Conservation (phyloP, 306 rosid species). For the Vicia villosa region DNA sequence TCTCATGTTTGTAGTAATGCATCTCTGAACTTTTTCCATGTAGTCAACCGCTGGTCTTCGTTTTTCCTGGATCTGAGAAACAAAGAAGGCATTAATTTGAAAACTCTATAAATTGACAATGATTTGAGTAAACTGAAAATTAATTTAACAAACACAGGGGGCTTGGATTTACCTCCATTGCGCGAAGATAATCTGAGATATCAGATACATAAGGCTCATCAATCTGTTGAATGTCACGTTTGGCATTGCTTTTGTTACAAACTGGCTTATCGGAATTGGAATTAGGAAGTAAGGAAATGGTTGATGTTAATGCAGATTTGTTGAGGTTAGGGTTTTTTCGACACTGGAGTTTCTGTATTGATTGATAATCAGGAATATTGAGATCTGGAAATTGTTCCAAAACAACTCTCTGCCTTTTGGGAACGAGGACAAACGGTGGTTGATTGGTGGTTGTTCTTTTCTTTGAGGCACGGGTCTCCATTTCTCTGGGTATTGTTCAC, state of each 20-base stretch:
- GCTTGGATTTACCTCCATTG: slow-evolving; percentile 57
- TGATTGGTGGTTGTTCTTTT: background rate
- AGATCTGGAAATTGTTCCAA: slow-evolving; percentile 52
- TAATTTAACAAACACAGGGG: too few relatives aligned
- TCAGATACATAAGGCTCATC: background rate
- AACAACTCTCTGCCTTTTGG: slow-evolving; percentile 53
- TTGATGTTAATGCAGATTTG: slow-evolving; percentile 1
- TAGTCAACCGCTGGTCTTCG: slow-evolving; percentile 64
- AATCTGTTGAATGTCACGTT: background rate
- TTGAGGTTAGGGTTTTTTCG: slow-evolving; percentile 25
- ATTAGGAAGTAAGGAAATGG: background rate
- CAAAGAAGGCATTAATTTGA: background rate
- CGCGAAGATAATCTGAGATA: slow-evolving; percentile 55
- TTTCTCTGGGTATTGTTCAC: background rate
- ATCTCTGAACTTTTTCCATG: slow-evolving; percentile 59
- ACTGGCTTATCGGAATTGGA: background rate
- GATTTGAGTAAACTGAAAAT: background rate
- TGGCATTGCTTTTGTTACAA: background rate
- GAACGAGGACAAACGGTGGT: background rate
- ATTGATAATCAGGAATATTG: background rate
- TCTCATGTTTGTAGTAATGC: slow-evolving; percentile 65
- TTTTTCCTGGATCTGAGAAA: slow-evolving; percentile 33
- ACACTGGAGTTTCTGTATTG: slow-evolving; percentile 25
- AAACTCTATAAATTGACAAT: background rate
- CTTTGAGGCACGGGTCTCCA: slow-evolving; percentile 6